These are phyloP conservation scores for Ophiocordyceps sinensis DNA, from an alignment of 2,329 filamentous ascomycete genomes.

Conservation along the genomic window DNA sequence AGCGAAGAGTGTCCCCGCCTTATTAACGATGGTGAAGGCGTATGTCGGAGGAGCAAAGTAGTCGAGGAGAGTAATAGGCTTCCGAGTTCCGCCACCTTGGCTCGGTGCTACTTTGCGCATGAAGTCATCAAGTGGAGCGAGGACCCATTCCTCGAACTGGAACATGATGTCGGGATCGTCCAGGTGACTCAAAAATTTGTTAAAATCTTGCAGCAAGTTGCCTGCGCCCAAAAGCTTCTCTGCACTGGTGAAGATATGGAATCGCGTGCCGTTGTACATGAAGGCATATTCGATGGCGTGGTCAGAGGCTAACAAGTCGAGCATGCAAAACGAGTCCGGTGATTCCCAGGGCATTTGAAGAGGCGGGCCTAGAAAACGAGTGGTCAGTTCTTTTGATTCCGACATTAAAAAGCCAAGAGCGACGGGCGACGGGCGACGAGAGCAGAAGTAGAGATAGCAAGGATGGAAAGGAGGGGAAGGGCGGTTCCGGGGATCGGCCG, in stretches of 20 bases:
- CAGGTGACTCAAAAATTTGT: background rate
- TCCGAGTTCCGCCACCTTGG: background rate
- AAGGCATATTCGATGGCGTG: background rate
- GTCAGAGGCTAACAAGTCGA: background rate
- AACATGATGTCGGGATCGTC: background rate
- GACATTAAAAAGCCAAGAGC: too few relatives aligned
- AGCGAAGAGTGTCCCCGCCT: background rate
- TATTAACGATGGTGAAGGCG: background rate
- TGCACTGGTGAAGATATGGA: background rate
- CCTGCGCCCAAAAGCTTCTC: background rate
- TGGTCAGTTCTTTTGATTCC: too few relatives aligned
- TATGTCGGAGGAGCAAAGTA: background rate
- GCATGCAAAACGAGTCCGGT: background rate
- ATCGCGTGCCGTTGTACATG: background rate
- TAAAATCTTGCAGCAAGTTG: background rate
- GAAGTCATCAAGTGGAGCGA: background rate
- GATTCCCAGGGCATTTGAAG: background rate
- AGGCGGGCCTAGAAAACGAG: too few relatives aligned
- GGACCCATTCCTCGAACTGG: background rate
- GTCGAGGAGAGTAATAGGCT: background rate
- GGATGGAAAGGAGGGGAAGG: too few relatives aligned
- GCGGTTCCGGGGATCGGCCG: too few relatives aligned
- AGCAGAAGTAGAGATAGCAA: too few relatives aligned
- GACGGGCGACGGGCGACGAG: too few relatives aligned
- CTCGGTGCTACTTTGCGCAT: background rate